Percentiles rank a stretch among this genome's conserved stretches.
These are phyloP conservation scores for Bremia lactucae DNA, from an alignment of 352 stramenopile genomes.

Conservation along the genomic window DNA sequence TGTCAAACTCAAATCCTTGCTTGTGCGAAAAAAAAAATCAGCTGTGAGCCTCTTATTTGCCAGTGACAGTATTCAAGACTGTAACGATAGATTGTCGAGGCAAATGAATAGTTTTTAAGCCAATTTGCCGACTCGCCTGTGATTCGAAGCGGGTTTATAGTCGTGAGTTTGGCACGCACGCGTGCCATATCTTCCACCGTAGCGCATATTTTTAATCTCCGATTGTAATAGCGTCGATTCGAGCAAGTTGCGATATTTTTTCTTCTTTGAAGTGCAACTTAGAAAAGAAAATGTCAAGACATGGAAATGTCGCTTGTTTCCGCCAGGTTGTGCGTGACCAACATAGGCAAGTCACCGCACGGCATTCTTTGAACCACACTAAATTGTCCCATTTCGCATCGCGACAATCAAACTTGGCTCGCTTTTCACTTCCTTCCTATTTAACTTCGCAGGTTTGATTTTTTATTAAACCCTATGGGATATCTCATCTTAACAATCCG, in stretches of 20 bases:
- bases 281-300: constrained; percentile 7
- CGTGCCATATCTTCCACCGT: constrained; percentile 34
- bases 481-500: constrained; percentile 28
- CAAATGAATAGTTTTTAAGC: constrained; percentile 50
- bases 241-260: constrained; percentile 23
- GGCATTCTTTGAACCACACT: too few species aligned
- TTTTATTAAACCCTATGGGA: background rate
- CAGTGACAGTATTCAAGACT: too few species aligned
- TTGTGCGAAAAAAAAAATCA: background rate
- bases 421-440: background rate
- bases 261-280: constrained; percentile 2
- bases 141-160: constrained; percentile 38
- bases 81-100: too few species aligned
- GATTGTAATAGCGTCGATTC: constrained; percentile 45
- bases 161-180: constrained; percentile 37
- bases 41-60: background rate
- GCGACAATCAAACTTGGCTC: constrained; percentile 6
- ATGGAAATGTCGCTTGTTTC: constrained; percentile 9
- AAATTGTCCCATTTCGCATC: too few species aligned
- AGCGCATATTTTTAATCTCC: constrained; percentile 26
- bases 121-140: constrained; percentile 41
- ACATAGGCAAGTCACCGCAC: constrained; percentile 21
- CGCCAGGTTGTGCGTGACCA: constrained; percentile 24
- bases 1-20: constrained; percentile 44
- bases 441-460: background rate